Percentiles rank a stretch among this genome's conserved stretches.
Evolutionary conservation across 116 monocot species (phyloP).

Genomic region (Posidonia oceanica): DNA sequence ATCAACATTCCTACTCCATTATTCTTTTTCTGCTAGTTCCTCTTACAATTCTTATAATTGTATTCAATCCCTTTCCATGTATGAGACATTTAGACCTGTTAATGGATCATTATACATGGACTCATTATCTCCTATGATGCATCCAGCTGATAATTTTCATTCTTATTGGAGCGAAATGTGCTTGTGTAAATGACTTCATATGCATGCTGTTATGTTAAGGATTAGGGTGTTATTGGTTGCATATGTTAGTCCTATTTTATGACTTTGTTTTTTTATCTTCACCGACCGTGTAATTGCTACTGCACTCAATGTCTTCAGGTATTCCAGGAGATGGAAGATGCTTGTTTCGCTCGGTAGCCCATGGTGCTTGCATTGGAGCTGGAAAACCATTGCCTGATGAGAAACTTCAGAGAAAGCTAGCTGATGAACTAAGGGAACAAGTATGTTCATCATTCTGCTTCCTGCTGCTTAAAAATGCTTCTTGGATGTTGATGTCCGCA

Average conservation of each 20-base stretch:
- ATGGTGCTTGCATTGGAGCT: conserved; percentile 72
- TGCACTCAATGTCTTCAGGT: conserved; percentile 26
- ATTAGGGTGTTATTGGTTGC: neutral
- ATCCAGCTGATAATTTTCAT: too few relatives aligned
- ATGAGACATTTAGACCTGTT: neutral
- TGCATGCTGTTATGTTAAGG: too few relatives aligned
- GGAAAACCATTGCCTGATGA: conserved; percentile 59
- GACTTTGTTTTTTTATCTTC: neutral
- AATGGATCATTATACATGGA: neutral
- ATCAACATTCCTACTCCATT: too few relatives aligned
- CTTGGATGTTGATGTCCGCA: neutral
- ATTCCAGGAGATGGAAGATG: conserved; percentile 99
- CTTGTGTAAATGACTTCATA: too few relatives aligned
- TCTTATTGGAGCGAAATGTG: too few relatives aligned
- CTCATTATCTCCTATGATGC: neutral
- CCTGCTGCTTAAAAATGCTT: neutral
- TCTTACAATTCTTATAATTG: too few relatives aligned
- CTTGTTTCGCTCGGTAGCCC: conserved; percentile 81
- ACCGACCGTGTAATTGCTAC: too few relatives aligned
- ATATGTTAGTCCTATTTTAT: neutral
- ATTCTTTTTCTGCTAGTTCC: too few relatives aligned
- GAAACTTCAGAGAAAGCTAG: conserved; percentile 65
- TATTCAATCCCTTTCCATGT: too few relatives aligned
- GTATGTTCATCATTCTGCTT: conserved; percentile 1
- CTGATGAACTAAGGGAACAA: conserved; percentile 56